Evolutionary conservation across 2,329 filamentous ascomycete species (phyloP), one percentile per base, ranked within the genome.

Genomic region (Aspergillus quadrilineatus): DNA sequence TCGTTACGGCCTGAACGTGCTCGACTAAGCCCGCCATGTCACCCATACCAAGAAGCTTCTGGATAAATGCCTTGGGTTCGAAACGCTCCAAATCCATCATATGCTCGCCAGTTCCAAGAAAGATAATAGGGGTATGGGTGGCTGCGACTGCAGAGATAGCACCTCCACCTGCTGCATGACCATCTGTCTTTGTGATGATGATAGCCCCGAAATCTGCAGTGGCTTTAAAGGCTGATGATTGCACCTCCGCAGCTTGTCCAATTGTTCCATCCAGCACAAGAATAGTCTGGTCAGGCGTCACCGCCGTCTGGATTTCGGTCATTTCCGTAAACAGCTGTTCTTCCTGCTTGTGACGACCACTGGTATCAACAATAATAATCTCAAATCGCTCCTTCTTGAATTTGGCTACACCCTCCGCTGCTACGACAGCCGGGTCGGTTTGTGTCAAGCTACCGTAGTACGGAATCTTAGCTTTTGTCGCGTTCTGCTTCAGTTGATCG

Each of bases 381-480:
- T 99, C 94, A 71, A 99, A 99, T 47, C 87, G 85, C 79, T 99
- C 94, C 80, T 97, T 97, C 80, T 96, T 97, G 82, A 99, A 99
- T 77, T 97, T 95, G 46, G 96, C 92, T 32, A 99, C 94, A 77
- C 94, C 94, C 65, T 97, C 92, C n/a, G 86, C 85, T 0, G 94
- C 93, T 15, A 99, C 94, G 5, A 92, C 87, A 0, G 93, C 92
- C 0, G 94, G 94, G 70, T 99, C 94, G 6, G 92, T 97, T 78
- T 99, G 92, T 2, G 93, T 99, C 62, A 99, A 81, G 56, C 90
- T 96, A 67, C 94, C 94, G 73, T 95, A 99, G 82, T 99, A 99
- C 8, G 94, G 94, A 51, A 99, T 97, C 79, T 97, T 97, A 50
- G 94, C 94, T 75, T 97, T 99, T 34, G 92, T 97, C 1, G 94